Evolutionary conservation across 1,139 yeast genomes (phyloP), one percentile per base, ranked within the genome.

Genomic region (Lodderomyces elongisporus): DNA sequence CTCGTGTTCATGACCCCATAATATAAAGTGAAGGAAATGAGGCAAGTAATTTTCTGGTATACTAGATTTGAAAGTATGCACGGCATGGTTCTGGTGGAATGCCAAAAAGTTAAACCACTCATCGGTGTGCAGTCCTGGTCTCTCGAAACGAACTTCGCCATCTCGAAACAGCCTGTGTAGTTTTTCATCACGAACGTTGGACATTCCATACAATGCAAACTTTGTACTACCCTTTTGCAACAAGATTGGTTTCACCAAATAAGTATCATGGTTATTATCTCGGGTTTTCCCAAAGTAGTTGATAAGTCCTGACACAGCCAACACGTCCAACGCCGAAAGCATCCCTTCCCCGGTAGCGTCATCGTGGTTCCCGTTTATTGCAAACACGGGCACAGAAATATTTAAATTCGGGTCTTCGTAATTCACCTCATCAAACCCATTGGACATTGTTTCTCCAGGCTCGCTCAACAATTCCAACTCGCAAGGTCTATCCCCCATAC

Each of bases 1-100:
- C 53, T 91, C 97, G 58, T 91, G 99, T 52, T 91, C 99, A 55
- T 91, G 99, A 7, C 98, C 99, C 99, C 99, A 91, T 2, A 88
- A 61, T 0, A 91, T 77, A 38, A 91, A 67, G 51, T 91, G 85
- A 34, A 91, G 51, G 51, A 89, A 89, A 13, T 70, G 66, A 0
- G 97, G 99, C 14, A 93, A 57, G 47, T 84, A 83, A 39, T 69
- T 71, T 45, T 91, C 97, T 2, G 96, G 97, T 8, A 91, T 61
- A 46, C 82, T 83, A 3, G 88, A 79, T 0, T 93, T 85, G 33
- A 79, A 77, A 2, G 94, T 76, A 51, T 91, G 91, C 5, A 87
- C 80, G 4, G 77, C 70, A 52, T 84, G 78, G 57, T 91, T 91
- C 56, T 91, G 99, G 57, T 91, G 99, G n/a, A 93, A 83, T 33